phyloP scores from a whole-genome alignment of 805 yeast genomes.

The Wickerhamiella bombiphila region DNA sequence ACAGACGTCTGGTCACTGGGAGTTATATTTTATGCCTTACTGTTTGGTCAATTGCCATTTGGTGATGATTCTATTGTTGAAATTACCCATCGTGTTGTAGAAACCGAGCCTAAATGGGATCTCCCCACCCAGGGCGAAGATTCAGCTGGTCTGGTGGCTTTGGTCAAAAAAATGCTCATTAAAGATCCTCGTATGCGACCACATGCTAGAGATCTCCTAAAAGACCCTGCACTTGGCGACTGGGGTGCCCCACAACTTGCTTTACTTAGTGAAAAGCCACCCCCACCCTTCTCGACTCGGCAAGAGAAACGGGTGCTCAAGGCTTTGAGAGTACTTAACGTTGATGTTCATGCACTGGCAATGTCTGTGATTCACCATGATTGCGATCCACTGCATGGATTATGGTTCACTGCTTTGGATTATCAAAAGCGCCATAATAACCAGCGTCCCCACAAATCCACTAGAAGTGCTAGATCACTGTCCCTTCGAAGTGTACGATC shows the following conservation, averaged over 20 bases:
- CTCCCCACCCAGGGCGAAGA: conserved; percentile 25
- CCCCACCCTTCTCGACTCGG: conserved; percentile 19
- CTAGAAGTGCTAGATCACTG: not conserved
- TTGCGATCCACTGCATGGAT: conserved; percentile 19
- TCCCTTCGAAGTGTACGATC: not conserved
- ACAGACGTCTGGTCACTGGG: conserved; percentile 91
- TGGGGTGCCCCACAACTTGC: conserved; percentile 31
- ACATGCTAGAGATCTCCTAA: conserved; percentile 34
- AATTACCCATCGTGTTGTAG: conserved; percentile 45
- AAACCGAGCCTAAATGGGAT: conserved; percentile 42
- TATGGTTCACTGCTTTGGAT: conserved; percentile 20
- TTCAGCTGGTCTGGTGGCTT: conserved; percentile 30
- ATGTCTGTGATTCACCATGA: conserved; percentile 12
- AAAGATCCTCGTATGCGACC: conserved; percentile 61
- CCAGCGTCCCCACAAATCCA: too few relatives aligned
- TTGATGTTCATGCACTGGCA: conserved; percentile 16
- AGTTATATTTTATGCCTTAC: conserved; percentile 67
- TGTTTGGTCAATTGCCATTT: conserved; percentile 83
- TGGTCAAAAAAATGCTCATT: conserved; percentile 40
- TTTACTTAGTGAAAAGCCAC: conserved; percentile 19
- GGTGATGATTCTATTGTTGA: conserved; percentile 60
- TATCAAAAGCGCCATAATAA: too few relatives aligned
- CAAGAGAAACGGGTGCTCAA: conserved; percentile 16
- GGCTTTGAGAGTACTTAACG: conserved; percentile 15
- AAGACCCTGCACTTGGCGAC: conserved; percentile 34